Evolutionary conservation across 441 rosid genomes (phyloP), one percentile per base, ranked within the genome.

Genomic region (Euphorbia celastroides): DNA sequence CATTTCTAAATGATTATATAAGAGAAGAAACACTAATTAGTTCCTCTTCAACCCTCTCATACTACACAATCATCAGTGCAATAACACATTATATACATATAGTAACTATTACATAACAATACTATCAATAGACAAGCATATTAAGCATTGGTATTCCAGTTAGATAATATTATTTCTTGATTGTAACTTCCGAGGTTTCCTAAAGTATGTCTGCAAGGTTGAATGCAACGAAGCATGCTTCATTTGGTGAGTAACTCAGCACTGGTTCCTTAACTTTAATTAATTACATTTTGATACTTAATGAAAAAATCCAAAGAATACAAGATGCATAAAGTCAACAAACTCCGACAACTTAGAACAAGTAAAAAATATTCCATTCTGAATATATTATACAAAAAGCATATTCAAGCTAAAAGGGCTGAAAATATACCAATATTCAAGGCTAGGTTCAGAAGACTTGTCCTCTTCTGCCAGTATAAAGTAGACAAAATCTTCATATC

Each of bases 401-500:
- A 46, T 61, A 68, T 42, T 16, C 23, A 3, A 66, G 13, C 70
- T 23, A 63, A 54, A 31, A 66, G 69, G 68, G 62, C 38, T 50
- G 25, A 19, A 66, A 60, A 62, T 23, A 46, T 72, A 79, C 99
- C 99, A 95, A 81, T 87, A 95, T 77, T 95, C 99, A 44, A 95
- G 97, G 80, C 98, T 88, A 64, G 97, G 97, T 71, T 82, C 95
- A 22, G 99, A 87, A 75, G 98, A 86, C 80, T 95, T 95, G 69
- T 95, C 99, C 82, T 95, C 99, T 82, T 95, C 99, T 0, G 99
- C 83, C 56, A 92, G 82, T 74, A 95, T 95, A 78, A 95, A 95
- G 83, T 90, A 90, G 48, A 92, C 98, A 75, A 95, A 95, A 79
- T 95, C 99, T 83, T 95, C 98, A 82, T 95, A 95, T 48, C 99